phyloP scores from a whole-genome alignment of 495 filamentous ascomycete genomes.

The Lasiosphaeria ovina region DNA sequence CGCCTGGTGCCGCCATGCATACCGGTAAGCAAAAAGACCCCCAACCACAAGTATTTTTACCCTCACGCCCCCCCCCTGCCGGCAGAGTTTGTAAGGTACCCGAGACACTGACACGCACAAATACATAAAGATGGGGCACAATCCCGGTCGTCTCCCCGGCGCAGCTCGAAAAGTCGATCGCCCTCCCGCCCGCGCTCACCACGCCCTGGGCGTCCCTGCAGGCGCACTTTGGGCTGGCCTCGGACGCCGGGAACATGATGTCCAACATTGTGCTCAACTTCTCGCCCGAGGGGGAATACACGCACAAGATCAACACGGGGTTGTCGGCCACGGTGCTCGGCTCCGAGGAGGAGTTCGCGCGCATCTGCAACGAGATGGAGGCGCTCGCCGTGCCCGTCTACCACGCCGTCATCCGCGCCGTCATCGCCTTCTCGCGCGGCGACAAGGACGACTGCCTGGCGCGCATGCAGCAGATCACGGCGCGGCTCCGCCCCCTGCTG shows the following conservation, averaged over 20 bases:
- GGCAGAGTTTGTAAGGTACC: no score
- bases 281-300: conserved; percentile 22
- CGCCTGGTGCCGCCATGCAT: conserved; percentile 37
- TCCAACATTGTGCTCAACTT: conserved; percentile 39
- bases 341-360: conserved; percentile 35
- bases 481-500: conserved; percentile 25
- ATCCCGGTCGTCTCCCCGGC: conserved; percentile 42
- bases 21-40: conserved; percentile 20
- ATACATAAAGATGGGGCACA: conserved; percentile 38
- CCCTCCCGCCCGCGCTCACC: conserved; percentile 37
- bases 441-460: conserved; percentile 24
- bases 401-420: conserved; percentile 29
- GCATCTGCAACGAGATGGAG: conserved; percentile 35
- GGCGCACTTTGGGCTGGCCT: conserved; percentile 33
- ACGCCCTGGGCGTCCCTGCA: conserved; percentile 41
- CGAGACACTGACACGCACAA: neutral
- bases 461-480: conserved; percentile 25
- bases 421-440: conserved; percentile 21
- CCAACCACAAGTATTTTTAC: neutral
- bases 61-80: neutral
- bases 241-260: conserved; percentile 39
- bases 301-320: conserved; percentile 36
- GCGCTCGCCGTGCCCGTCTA: conserved; percentile 37
- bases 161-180: conserved; percentile 38
- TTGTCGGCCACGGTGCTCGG: conserved; percentile 26